Conservation (phyloP, 2,329 filamentous ascomycete genomes). For the Alternaria conjuncta region DNA sequence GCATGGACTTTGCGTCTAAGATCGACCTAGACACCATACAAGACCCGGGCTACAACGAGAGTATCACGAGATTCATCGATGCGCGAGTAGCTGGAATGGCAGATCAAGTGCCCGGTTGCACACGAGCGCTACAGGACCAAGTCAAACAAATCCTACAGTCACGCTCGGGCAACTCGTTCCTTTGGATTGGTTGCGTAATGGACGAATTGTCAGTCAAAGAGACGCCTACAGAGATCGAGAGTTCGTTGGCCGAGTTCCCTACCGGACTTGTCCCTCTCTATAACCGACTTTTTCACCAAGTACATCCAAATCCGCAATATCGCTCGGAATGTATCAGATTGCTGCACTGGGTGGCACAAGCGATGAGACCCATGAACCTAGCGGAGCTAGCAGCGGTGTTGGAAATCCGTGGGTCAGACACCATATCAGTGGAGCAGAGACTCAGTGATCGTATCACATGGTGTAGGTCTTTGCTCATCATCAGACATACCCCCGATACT, state of each 20-base stretch:
- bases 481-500: fast-evolving
- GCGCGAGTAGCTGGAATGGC: neutral
- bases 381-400: neutral
- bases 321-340: neutral
- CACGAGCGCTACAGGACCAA: neutral
- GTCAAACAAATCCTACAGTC: neutral
- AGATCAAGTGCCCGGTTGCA: neutral
- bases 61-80: neutral
- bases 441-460: neutral
- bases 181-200: neutral
- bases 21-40: neutral
- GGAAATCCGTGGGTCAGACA: neutral
- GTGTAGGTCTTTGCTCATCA: neutral
- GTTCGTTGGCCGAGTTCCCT: neutral
- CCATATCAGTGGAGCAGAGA: neutral
- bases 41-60: neutral
- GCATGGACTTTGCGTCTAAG: neutral
- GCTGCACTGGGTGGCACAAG: neutral
- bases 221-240: neutral
- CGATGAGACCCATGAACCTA: neutral
- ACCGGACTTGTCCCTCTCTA: neutral
- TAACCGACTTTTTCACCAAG: neutral
- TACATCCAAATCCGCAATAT: neutral
- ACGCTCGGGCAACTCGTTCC: neutral
- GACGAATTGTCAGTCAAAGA: neutral